Base-by-base conservation (phyloP, 1,284 basidiomycete species). In the Apiotrichum laibachii region DNA sequence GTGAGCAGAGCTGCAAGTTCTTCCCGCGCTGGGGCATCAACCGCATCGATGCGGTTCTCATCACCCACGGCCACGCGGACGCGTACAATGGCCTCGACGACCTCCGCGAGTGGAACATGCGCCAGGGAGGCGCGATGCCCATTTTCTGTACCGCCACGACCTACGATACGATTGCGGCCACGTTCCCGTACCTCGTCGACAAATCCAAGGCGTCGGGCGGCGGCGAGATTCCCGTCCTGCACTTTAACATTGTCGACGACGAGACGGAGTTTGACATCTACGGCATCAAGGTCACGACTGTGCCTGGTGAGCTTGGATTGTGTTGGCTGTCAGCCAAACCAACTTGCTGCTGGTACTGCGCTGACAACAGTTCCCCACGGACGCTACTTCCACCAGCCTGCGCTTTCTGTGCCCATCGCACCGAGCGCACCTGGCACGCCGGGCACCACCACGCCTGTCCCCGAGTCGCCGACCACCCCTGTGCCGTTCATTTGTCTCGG, bases 11-110 rank as follows among this genome's bases (percentile, higher is more conserved):
- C 34, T 63, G 66, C 35, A 66, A 64, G 57, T 67, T 69, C 46
- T 80, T 79, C 60, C 76, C 76, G 2, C 62, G 70, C 58, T 76
- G 74, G 70, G 73, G 72, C 2, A 70, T 80, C 9, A 59, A 73
- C 55, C 71, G 70, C 34, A 74, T 80, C 45, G 79, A 80, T 61
- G 79, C 78, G 5, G 77, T 79, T 6, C 64, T 80, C 18, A 67
- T 80, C 51, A 80, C 79, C 1, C 79, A 80, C 67, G 77, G 76
- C 1, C 79, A 76, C 59, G 75, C 73, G 43, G 74, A 77, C 60
- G 73, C 73, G 26, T 74, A 72, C 59, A 70, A 71, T 46, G 70
- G 72, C 15, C 63, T 73, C 19, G 73, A 72, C 63, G 72, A 72
- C 60, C 55, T 73, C 33, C 54, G 75, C 49, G 75, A 77, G 65